Percentiles rank a stretch among this genome's conserved stretches.
Evolutionary conservation across 148 eudicot species (phyloP).

Genomic region (Fagopyrum tataricum): DNA sequence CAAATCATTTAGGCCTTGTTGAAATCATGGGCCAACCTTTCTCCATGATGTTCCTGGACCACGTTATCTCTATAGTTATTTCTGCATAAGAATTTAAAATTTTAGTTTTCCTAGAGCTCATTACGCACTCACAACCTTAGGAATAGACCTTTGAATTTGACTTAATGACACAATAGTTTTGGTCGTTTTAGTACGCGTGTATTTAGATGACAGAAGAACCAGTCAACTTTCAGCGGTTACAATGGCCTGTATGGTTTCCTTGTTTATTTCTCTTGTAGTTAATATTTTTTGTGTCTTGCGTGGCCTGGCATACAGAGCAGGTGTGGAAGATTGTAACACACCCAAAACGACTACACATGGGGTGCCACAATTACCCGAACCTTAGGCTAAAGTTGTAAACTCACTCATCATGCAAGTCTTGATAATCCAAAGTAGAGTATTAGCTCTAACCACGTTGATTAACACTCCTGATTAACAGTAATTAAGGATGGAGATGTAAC

Average conservation of each 20-base stretch:
- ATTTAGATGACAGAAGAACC: too few relatives aligned
- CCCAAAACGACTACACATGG: not conserved
- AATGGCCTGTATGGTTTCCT: not conserved
- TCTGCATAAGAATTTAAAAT: not conserved
- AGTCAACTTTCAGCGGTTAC: too few relatives aligned
- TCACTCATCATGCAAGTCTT: too few relatives aligned
- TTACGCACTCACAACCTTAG: not conserved
- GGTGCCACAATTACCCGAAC: not conserved
- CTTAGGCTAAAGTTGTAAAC: not conserved
- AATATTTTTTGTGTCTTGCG: too few relatives aligned
- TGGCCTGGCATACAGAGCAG: not conserved
- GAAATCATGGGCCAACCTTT: not conserved
- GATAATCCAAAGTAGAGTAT: not conserved
- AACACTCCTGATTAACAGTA: not conserved
- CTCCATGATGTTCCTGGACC: conserved; percentile 8
- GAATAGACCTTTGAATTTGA: not conserved
- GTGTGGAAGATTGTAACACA: not conserved
- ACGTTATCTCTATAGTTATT: not conserved
- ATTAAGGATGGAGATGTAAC: not conserved
- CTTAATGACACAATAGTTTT: not conserved
- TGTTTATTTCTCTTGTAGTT: not conserved
- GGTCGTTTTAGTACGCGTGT: not conserved
- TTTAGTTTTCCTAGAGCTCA: conserved; percentile 1
- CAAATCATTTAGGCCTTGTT: conserved; percentile 9
- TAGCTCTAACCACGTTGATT: not conserved